Evolutionary conservation across 768 basidiomycete species (phyloP).

Genomic region (Boletales sp.): DNA sequence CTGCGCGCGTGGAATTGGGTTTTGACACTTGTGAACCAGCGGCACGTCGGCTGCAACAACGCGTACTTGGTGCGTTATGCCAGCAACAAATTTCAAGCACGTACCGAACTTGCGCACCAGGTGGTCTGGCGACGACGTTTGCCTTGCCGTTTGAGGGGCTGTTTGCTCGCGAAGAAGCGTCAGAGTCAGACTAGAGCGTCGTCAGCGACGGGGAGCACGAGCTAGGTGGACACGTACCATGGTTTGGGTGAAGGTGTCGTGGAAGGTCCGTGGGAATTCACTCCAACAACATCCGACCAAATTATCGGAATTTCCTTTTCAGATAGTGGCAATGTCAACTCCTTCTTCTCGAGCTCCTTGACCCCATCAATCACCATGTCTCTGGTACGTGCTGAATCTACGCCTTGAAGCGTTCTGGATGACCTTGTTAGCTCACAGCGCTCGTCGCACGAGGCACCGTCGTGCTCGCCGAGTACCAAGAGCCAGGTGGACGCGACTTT

Average conservation of each 20-base stretch:
- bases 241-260: constrained; percentile 13
- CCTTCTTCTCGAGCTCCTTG: not conserved
- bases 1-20: constrained; percentile 86
- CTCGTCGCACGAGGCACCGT: constrained; percentile 74
- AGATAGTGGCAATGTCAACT: not conserved
- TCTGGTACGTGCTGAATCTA: constrained; percentile 15
- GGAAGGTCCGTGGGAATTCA: constrained; percentile 23
- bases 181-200: constrained; percentile 72
- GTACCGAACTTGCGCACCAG: constrained; percentile 80
- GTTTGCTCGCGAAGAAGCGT: constrained; percentile 45
- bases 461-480: constrained; percentile 85
- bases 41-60: constrained; percentile 61
- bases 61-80: not conserved
- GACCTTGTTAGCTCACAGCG: constrained; percentile 63
- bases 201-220: not conserved
- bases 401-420: not conserved
- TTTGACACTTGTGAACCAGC: constrained; percentile 58
- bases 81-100: constrained; percentile 19
- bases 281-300: not conserved
- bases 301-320: constrained; percentile 18
- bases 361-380: constrained; percentile 17
- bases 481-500: constrained; percentile 73
- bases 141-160: constrained; percentile 40
- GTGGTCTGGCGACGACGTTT: constrained; percentile 62
- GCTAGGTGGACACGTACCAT: constrained; percentile 30